Evolutionary conservation across 768 basidiomycete genomes (phyloP), one percentile per base, ranked within the genome.

Genomic region (Auriscalpium orientale): DNA sequence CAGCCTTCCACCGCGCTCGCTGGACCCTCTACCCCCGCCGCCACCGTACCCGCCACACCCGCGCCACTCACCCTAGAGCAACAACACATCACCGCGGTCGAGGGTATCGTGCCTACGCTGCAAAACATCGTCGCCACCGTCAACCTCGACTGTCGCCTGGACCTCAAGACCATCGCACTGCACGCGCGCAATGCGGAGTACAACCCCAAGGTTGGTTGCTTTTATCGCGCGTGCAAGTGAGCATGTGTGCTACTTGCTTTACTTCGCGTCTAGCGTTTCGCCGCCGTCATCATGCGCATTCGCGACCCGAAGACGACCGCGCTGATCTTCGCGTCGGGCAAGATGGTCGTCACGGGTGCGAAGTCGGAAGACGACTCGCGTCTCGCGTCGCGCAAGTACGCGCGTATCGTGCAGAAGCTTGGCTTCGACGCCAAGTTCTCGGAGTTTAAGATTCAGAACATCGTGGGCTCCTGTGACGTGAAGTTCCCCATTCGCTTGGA

Each of bases 71-170:
- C 89, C 1, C 85, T 91, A 57, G 91, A 93, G 70, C 91, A 93
- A 59, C 91, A 93, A 65, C 90, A 95, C 68, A 95, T 98, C 64
- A 97, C 94, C 15, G 92, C 93, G 45, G 94, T 95, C 16, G 91
- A 97, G 70, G 97, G 95, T 56, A 95, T 98, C 64, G 95, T 98
- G 8, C 97, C 95, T n/a, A 98, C 94, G 2, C 79, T 99, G 51
- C 95, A 99, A 81, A 99, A 98, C 74, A 98, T 98, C 58, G 97
- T 99, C 62, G 95, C 97, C 6, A 99, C 97, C 7, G 95, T 98
- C 71, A 98, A 98, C 67, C 81, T 99, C 28, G 95, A 97, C 71
- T 98, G 95, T 62, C 83, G 95, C 43, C 79, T 99, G 49, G 97
- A 98, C 71, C 76, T 99, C 54, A 99, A 99, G 82, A 98, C 97